These are phyloP conservation scores for Xylariomycetidae sp. DNA, from an alignment of 2,329 filamentous ascomycete species.

Conservation along the genomic window DNA sequence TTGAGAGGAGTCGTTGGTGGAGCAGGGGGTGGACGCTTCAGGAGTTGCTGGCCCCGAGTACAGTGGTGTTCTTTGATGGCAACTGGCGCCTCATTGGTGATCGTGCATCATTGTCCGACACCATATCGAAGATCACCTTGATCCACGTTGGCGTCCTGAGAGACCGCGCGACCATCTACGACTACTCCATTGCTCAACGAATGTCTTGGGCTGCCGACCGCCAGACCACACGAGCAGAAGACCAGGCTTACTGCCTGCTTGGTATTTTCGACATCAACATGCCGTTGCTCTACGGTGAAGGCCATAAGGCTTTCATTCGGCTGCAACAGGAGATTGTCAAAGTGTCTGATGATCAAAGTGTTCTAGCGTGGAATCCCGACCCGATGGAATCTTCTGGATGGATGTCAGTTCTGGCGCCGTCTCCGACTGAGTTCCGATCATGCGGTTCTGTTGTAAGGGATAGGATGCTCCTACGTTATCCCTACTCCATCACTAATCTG, in stretches of 20 bases:
- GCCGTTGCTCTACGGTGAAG: constrained; percentile 37
- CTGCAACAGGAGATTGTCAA: constrained; percentile 31
- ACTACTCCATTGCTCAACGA: constrained; percentile 27
- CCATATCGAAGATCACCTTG: constrained; percentile 8
- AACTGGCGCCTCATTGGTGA: constrained; percentile 11
- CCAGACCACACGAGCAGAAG: constrained; percentile 29
- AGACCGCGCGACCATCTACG: constrained; percentile 9
- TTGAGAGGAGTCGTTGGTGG: constrained; percentile 19
- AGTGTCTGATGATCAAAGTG: constrained; percentile 20
- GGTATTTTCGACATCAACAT: constrained; percentile 39
- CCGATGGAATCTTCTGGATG: too few relatives aligned
- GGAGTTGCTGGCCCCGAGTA: constrained; percentile 16
- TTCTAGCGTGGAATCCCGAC: constrained; percentile 25
- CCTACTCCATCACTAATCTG: constrained; percentile 13
- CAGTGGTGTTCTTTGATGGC: constrained; percentile 18
- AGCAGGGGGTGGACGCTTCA: constrained; percentile 23
- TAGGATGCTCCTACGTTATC: background rate
- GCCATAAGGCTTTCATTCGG: constrained; percentile 24
- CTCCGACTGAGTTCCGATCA: constrained; percentile 10
- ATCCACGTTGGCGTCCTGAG: constrained; percentile 16
- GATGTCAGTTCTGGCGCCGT: constrained; percentile 10
- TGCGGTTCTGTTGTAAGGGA: constrained; percentile 14
- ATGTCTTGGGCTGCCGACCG: constrained; percentile 34
- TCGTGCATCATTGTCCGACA: constrained; percentile 1
- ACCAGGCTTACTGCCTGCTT: constrained; percentile 38